phyloP scores from a whole-genome alignment of 352 stramenopile species.

The Aphanomyces euteiches region DNA sequence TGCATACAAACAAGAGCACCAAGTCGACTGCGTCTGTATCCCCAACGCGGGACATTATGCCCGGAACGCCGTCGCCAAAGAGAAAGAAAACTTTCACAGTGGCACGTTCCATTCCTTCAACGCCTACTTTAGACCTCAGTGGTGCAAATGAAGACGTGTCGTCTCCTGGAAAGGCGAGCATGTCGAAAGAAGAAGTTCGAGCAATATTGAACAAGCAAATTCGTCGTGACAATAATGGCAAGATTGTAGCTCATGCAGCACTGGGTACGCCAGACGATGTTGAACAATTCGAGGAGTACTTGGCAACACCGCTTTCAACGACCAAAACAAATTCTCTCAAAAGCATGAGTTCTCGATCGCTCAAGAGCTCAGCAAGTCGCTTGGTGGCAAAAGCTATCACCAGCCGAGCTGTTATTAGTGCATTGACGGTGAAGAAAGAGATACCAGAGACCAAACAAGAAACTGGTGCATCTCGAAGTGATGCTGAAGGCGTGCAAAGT shows the following conservation, averaged over 20 bases:
- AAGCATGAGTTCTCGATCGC: conserved; percentile 5
- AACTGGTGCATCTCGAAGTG: background rate
- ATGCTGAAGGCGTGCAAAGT: conserved; percentile 42
- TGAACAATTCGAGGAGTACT: conserved; percentile 54
- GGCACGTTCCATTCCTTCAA: conserved; percentile 22
- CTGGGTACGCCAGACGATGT: conserved; percentile 56
- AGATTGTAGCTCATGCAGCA: conserved; percentile 57
- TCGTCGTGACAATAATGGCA: conserved; percentile 33
- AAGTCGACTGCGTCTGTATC: background rate
- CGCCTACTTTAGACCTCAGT: conserved; percentile 17
- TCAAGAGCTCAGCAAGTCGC: conserved; percentile 23
- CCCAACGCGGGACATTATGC: background rate
- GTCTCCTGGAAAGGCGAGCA: background rate
- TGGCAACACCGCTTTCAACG: conserved; percentile 29
- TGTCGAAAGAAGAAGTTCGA: conserved; percentile 16
- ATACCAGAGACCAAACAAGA: background rate
- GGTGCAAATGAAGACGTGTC: conserved; percentile 1
- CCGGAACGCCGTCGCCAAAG: conserved; percentile 25
- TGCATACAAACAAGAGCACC: conserved; percentile 12
- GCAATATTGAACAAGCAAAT: conserved; percentile 24
- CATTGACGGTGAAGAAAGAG: background rate
- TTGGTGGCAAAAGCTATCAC: too few species aligned
- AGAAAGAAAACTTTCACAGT: conserved; percentile 29
- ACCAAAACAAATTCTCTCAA: background rate
- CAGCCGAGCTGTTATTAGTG: too few species aligned